A percentile compares a stretch with the other conserved stretches of the same genome.
These are phyloP conservation scores for Hypoxylon subgilvum DNA, from an alignment of 495 filamentous ascomycete species.

Conservation along the genomic window DNA sequence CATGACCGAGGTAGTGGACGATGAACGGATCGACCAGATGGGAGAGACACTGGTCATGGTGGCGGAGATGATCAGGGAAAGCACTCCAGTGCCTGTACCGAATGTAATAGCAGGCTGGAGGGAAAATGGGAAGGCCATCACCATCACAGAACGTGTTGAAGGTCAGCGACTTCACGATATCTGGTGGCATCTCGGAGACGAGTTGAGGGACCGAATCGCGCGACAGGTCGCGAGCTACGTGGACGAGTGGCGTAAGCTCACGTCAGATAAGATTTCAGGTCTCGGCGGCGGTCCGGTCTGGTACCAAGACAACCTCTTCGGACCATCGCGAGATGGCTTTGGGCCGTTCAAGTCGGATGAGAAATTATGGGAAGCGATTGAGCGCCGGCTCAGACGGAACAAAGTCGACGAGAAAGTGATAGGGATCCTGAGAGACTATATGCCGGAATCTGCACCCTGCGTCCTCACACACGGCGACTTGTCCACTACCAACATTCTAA, in stretches of 20 bases:
- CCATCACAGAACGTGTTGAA: slow-evolving; percentile 20
- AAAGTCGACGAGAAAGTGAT: slow-evolving; percentile 19
- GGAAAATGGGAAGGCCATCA: slow-evolving; percentile 34
- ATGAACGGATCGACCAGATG: slow-evolving; percentile 13
- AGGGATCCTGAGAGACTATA: slow-evolving; percentile 19
- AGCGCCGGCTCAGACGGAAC: slow-evolving; percentile 2
- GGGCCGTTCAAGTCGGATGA: slow-evolving; percentile 33
- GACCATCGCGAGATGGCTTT: slow-evolving; percentile 8
- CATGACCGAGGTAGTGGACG: slow-evolving; percentile 32
- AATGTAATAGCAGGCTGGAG: slow-evolving; percentile 38
- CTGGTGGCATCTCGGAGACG: slow-evolving; percentile 30
- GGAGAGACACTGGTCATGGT: slow-evolving; percentile 25
- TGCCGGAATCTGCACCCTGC: slow-evolving; percentile 35
- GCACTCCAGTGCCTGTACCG: slow-evolving; percentile 26
- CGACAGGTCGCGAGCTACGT: slow-evolving; percentile 23
- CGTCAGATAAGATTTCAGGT: slow-evolving; percentile 26
- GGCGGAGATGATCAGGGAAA: slow-evolving; percentile 6
- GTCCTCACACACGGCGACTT: slow-evolving; percentile 39
- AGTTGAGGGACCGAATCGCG: slow-evolving; percentile 27
- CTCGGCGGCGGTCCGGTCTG: slow-evolving; percentile 25
- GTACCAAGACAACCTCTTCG: slow-evolving; percentile 28
- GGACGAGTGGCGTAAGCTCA: slow-evolving; percentile 22
- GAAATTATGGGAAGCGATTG: slow-evolving; percentile 26
- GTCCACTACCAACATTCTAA: slow-evolving; percentile 27
- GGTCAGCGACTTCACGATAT: slow-evolving; percentile 37